These are phyloP conservation scores for Akanthomyces muscarius DNA, from an alignment of 2,329 filamentous ascomycete species.

Conservation along the genomic window DNA sequence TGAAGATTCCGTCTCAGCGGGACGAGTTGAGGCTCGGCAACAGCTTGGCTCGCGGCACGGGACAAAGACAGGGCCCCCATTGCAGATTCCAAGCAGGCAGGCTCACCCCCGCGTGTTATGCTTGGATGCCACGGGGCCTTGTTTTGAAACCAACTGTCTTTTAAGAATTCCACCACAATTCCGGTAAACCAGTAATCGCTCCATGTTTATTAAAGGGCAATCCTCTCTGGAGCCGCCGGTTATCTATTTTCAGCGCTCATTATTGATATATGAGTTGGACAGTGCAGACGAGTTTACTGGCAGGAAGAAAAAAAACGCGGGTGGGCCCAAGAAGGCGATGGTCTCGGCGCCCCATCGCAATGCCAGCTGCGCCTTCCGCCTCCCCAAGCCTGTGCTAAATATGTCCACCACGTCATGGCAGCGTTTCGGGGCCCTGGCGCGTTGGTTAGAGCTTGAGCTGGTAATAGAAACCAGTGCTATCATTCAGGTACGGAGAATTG, in stretches of 20 bases:
- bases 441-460: not conserved
- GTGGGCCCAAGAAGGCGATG: too few relatives aligned
- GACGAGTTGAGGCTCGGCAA: too few relatives aligned
- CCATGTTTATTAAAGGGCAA: too few relatives aligned
- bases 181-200: too few relatives aligned
- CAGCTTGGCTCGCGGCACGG: not conserved
- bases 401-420: not conserved
- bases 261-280: not conserved
- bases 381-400: not conserved
- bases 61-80: not conserved
- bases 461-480: not conserved
- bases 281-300: too few relatives aligned
- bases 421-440: not conserved
- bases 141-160: too few relatives aligned
- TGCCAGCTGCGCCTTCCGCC: not conserved
- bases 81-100: not conserved
- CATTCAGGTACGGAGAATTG: too few relatives aligned
- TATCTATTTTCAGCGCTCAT: not conserved
- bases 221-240: not conserved
- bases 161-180: too few relatives aligned
- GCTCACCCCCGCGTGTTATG: too few relatives aligned
- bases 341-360: conserved; percentile 7
- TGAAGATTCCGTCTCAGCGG: not conserved
- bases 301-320: not conserved
- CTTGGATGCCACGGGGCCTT: too few relatives aligned